phyloP scores from a whole-genome alignment of 352 stramenopile genomes.

The Phytophthora niederhauseri region DNA sequence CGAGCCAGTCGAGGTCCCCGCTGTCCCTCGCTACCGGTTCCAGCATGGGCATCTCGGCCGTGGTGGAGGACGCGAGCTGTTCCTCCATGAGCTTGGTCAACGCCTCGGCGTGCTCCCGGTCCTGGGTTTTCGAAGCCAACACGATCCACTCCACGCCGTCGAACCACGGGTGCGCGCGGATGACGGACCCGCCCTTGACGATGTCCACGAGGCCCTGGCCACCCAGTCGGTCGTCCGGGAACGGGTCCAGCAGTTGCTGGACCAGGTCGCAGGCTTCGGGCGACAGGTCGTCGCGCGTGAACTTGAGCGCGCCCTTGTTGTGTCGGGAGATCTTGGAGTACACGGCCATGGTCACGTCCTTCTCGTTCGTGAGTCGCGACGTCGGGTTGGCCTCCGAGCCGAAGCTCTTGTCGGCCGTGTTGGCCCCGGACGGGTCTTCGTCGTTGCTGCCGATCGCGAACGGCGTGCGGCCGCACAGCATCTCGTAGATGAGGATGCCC shows the following conservation, averaged over 20 bases:
- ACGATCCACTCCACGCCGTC: conserved; percentile 77
- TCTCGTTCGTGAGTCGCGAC: conserved; percentile 53
- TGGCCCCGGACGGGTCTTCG: conserved; percentile 5
- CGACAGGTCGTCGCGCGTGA: conserved; percentile 59
- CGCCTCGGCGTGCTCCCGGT: conserved; percentile 50
- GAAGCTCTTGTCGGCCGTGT: conserved; percentile 54
- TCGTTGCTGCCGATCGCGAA: conserved; percentile 46
- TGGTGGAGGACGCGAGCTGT: conserved; percentile 36
- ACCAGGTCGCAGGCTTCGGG: conserved; percentile 62
- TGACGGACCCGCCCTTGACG: conserved; percentile 74
- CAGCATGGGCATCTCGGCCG: conserved; percentile 62
- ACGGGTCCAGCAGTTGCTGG: conserved; percentile 71
- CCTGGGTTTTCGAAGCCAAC: conserved; percentile 70
- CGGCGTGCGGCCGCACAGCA: conserved; percentile 86
- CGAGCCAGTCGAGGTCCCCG: conserved; percentile 75
- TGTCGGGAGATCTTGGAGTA: conserved; percentile 89
- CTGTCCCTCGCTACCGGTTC: conserved; percentile 48
- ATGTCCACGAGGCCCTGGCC: conserved; percentile 82
- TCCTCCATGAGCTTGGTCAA: conserved; percentile 69
- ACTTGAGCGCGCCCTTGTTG: conserved; percentile 65
- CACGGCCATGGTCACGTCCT: conserved; percentile 83
- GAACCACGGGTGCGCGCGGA: conserved; percentile 86
- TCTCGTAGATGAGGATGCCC: conserved; percentile 88
- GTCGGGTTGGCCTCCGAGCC: conserved; percentile 34
- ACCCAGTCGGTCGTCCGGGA: conserved; percentile 68